Evolutionary conservation across 805 yeast genomes (phyloP).

Genomic region (Starmerella bombi): DNA sequence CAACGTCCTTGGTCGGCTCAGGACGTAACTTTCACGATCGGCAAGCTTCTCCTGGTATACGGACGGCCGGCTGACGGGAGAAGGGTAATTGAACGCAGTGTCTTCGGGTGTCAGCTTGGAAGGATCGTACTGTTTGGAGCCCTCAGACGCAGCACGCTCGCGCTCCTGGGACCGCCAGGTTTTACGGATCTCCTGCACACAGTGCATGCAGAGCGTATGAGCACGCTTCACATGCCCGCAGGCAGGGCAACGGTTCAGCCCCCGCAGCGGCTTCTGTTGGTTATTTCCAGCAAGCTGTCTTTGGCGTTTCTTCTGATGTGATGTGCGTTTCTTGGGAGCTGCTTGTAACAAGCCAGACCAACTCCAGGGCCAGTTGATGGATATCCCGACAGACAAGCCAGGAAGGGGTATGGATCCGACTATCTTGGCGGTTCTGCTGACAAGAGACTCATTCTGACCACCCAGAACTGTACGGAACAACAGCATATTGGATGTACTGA

Average conservation of each 20-base stretch:
- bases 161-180: slow-evolving; percentile 42
- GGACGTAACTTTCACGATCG: slow-evolving; percentile 43
- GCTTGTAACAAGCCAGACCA: slow-evolving; percentile 40
- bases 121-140: slow-evolving; percentile 21
- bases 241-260: slow-evolving; percentile 82
- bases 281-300: slow-evolving; percentile 71
- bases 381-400: slow-evolving; percentile 5
- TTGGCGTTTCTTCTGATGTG: slow-evolving; percentile 74
- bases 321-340: slow-evolving; percentile 86
- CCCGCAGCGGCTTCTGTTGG: slow-evolving; percentile 60
- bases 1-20: slow-evolving; percentile 24
- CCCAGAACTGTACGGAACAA: slow-evolving; percentile 12
- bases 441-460: neutral
- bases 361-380: slow-evolving; percentile 13
- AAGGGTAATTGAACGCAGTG: slow-evolving; percentile 22
- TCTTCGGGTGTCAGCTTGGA: slow-evolving; percentile 15
- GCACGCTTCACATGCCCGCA: slow-evolving; percentile 88
- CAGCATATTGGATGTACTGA: slow-evolving; percentile 4
- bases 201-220: slow-evolving; percentile 84
- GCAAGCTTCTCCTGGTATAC: slow-evolving; percentile 35
- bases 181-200: slow-evolving; percentile 67
- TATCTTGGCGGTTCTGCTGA: neutral
- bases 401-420: slow-evolving; percentile 2
- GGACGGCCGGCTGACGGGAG: slow-evolving; percentile 22
- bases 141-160: slow-evolving; percentile 16